Conservation (phyloP, 306 rosid genomes). For the Ziziphus jujuba region DNA sequence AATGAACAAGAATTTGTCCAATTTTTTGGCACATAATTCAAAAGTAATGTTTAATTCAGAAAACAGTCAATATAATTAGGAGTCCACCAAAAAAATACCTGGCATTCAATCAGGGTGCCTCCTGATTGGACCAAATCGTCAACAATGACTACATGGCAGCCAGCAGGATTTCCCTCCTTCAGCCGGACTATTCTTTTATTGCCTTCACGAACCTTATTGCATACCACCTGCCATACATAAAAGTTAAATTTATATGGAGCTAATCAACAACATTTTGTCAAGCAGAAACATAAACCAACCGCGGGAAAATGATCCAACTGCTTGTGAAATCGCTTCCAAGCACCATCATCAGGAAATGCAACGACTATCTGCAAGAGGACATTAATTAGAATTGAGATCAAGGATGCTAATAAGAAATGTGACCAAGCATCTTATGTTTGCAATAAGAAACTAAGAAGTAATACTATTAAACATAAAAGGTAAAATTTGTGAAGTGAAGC, state of each 20-base stretch:
- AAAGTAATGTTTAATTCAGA: background rate
- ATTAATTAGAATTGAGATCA: slow-evolving; percentile 11
- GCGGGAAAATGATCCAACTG: slow-evolving; percentile 66
- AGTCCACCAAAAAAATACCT: slow-evolving; percentile 46
- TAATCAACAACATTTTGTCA: slow-evolving; percentile 1
- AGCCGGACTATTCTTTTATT: slow-evolving; percentile 91
- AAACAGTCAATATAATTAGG: background rate
- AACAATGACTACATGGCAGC: slow-evolving; percentile 85
- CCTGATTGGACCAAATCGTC: slow-evolving; percentile 99
- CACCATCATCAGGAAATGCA: slow-evolving; percentile 99
- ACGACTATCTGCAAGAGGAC: slow-evolving; percentile 67
- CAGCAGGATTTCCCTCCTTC: slow-evolving; percentile 90
- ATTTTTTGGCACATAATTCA: background rate
- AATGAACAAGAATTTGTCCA: background rate
- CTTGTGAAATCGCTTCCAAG: slow-evolving; percentile 99
- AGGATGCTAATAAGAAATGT: slow-evolving; percentile 1
- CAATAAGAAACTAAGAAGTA: background rate
- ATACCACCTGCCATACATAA: slow-evolving; percentile 64
- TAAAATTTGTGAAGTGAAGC: background rate
- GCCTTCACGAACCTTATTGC: slow-evolving; percentile 92
- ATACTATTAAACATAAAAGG: background rate
- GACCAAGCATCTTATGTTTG: background rate
- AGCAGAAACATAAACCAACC: slow-evolving; percentile 43
- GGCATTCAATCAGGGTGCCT: slow-evolving; percentile 92
- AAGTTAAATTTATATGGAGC: slow-evolving; percentile 16